These are phyloP conservation scores for Boletus rufocinnamomeus DNA, from an alignment of 768 basidiomycete species.

Conservation along the genomic window DNA sequence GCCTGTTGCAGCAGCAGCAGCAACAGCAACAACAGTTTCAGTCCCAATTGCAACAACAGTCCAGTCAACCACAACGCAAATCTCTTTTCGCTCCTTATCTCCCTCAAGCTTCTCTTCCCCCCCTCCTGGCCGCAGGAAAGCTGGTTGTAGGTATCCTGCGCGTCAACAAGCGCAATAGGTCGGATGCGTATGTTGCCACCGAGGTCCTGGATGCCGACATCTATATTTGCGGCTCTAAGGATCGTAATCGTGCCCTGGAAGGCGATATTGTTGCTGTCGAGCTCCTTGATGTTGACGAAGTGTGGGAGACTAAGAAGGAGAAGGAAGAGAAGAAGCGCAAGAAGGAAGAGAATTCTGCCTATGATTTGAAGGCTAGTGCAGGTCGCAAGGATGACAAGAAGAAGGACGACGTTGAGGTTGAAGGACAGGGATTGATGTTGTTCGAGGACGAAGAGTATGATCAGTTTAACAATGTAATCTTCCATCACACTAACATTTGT, in stretches of 20 bases:
- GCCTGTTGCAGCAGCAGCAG: constrained; percentile 89
- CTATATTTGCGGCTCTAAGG: constrained; percentile 98
- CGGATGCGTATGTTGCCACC: constrained; percentile 97
- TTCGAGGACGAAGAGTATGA: constrained; percentile 96
- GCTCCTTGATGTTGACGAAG: constrained; percentile 95
- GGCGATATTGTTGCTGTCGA: constrained; percentile 99
- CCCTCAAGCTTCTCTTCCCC: constrained; percentile 95
- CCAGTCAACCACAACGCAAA: constrained; percentile 91
- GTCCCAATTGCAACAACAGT: constrained; percentile 92
- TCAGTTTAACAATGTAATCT: constrained; percentile 14
- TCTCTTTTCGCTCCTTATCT: constrained; percentile 98
- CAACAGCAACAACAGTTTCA: constrained; percentile 76
- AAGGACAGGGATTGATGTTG: constrained; percentile 94
- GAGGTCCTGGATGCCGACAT: constrained; percentile 98
- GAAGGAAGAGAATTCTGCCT: constrained; percentile 98
- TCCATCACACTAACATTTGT: constrained; percentile 15
- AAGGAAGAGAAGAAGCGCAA: constrained; percentile 99
- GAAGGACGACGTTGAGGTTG: constrained; percentile 99
- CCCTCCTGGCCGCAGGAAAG: constrained; percentile 94
- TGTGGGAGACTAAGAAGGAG: constrained; percentile 99
- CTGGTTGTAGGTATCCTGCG: constrained; percentile 95
- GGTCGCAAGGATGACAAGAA: constrained; percentile 98
- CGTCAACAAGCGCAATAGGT: constrained; percentile 97
- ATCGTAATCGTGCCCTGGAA: constrained; percentile 96
- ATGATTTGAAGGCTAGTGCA: constrained; percentile 73